These are phyloP conservation scores for Leucosporidium scottii DNA, from an alignment of 768 basidiomycete species.

Conservation along the genomic window DNA sequence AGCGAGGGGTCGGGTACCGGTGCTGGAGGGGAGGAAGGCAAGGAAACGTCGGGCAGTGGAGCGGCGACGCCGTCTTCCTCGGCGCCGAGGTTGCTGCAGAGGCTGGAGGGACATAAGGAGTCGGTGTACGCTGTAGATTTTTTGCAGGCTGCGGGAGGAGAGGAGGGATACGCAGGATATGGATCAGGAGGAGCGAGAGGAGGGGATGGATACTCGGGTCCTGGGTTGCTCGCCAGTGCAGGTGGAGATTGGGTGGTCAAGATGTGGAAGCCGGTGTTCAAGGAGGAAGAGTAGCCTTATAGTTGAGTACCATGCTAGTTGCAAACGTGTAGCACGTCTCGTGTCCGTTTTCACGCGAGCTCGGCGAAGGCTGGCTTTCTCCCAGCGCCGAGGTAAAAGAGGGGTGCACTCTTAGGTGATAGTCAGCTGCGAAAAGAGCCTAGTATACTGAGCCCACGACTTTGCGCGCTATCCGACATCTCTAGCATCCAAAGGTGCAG, in stretches of 20 bases:
- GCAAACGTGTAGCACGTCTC: too few relatives aligned
- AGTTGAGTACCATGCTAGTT: too few relatives aligned
- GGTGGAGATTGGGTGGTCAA: constrained; percentile 5
- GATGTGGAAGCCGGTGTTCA: constrained; percentile 9
- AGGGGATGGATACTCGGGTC: background rate
- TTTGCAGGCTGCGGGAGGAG: background rate
- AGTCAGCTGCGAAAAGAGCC: too few relatives aligned
- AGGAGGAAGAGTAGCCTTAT: background rate
- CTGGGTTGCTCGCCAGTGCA: constrained; percentile 7
- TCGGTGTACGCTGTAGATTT: constrained; percentile 9
- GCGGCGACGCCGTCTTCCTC: too few relatives aligned
- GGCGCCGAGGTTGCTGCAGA: background rate
- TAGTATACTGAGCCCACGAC: too few relatives aligned
- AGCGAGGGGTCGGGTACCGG: too few relatives aligned
- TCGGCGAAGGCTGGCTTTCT: too few relatives aligned
- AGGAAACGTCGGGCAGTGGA: background rate
- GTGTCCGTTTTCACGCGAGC: too few relatives aligned
- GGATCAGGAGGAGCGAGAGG: background rate
- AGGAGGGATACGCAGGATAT: background rate
- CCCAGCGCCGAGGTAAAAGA: too few relatives aligned
- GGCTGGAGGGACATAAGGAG: constrained; percentile 11
- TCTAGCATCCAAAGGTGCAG: too few relatives aligned
- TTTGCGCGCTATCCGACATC: too few relatives aligned
- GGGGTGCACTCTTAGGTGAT: too few relatives aligned
- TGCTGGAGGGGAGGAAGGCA: background rate